Evolutionary conservation across 73 alveolate species (phyloP).

Genomic region (Paramecium tetraurelia): DNA sequence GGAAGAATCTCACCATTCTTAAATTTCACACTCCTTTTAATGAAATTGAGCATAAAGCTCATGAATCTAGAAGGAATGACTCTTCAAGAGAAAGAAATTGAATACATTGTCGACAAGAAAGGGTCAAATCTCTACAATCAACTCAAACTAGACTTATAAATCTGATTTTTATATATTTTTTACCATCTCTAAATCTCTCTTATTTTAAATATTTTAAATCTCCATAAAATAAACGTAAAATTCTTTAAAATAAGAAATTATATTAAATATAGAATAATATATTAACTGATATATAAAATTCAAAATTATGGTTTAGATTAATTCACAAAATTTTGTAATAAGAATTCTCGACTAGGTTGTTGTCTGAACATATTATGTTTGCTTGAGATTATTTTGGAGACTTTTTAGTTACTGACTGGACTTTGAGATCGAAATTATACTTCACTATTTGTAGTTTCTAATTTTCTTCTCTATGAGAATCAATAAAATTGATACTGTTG

Average conservation of each 20-base stretch:
- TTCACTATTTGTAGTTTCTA: neutral
- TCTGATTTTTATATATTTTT: neutral
- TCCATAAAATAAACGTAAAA: neutral
- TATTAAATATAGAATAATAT: no score
- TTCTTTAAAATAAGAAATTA: neutral
- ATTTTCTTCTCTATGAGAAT: neutral
- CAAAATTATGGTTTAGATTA: neutral
- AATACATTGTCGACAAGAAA: neutral
- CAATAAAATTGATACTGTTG: neutral
- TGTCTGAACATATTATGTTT: neutral
- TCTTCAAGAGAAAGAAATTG: neutral
- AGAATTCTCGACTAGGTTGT: neutral
- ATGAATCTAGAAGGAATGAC: neutral
- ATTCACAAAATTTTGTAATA: neutral
- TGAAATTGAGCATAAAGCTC: neutral
- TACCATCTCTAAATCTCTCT: neutral
- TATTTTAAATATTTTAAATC: no score
- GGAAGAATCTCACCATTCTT: neutral
- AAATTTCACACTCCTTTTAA: neutral
- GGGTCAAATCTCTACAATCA: neutral
- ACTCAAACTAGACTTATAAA: neutral
- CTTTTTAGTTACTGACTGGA: neutral
- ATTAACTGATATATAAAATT: neutral
- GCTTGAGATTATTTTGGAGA: conserved; percentile 1
- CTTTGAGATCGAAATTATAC: neutral